phyloP scores from a whole-genome alignment of 139 green algal species.

The Chlorella sp. region DNA sequence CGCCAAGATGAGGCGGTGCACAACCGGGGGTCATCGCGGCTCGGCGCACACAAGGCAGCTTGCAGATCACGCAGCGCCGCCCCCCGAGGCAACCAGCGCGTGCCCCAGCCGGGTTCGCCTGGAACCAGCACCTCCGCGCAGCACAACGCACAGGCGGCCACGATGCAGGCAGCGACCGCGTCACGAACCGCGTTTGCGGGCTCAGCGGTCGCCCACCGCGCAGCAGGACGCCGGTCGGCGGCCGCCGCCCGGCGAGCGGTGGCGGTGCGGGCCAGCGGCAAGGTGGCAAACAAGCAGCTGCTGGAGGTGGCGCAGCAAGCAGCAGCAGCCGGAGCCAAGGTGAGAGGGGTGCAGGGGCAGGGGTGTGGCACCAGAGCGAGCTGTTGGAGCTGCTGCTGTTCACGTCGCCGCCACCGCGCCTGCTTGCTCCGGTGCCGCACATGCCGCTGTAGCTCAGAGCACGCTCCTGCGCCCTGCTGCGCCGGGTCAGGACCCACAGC shows the following conservation, averaged over 20 bases:
- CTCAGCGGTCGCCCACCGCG: not conserved
- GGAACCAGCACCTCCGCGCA: no score
- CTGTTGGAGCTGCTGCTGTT: not conserved
- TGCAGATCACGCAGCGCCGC: no score
- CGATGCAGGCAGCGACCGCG: no score
- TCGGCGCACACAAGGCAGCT: no score
- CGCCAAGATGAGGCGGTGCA: no score
- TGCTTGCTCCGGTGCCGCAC: not conserved
- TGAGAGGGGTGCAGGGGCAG: not conserved
- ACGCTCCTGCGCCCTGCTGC: no score
- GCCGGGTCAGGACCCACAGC: no score
- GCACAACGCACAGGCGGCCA: no score
- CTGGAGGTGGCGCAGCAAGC: conserved; percentile 54
- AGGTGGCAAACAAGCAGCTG: conserved; percentile 45
- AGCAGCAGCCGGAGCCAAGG: conserved; percentile 56
- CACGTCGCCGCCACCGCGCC: not conserved
- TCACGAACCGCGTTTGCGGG: no score
- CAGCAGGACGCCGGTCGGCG: not conserved
- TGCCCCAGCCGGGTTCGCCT: no score
- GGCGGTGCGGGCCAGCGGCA: not conserved
- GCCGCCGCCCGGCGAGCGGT: not conserved
- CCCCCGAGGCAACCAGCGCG: no score
- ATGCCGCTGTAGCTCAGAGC: not conserved
- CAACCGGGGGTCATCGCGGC: no score
- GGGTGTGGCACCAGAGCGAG: not conserved